A percentile compares a stretch with the other conserved stretches of the same genome.
Conservation (phyloP, 768 basidiomycete species). For the Pisolithus sp. region DNA sequence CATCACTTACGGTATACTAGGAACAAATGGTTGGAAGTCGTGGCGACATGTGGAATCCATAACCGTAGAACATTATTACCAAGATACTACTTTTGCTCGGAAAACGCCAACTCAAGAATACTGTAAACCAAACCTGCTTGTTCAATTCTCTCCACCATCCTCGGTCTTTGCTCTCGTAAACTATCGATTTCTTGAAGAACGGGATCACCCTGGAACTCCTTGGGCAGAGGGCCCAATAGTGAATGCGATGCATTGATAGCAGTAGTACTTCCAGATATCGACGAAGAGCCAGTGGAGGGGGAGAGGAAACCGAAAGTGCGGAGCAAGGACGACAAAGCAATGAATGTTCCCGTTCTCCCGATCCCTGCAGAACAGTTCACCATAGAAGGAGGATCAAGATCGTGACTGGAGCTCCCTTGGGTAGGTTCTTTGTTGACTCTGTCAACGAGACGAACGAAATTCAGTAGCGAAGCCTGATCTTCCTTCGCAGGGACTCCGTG, state of each 20-base stretch:
- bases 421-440: constrained; percentile 45
- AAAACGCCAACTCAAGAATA: constrained; percentile 34
- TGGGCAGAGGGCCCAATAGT: constrained; percentile 53
- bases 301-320: constrained; percentile 48
- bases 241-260: constrained; percentile 34
- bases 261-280: constrained; percentile 17
- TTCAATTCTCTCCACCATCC: constrained; percentile 73
- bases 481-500: constrained; percentile 67
- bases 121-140: constrained; percentile 64
- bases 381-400: constrained; percentile 71
- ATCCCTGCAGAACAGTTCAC: constrained; percentile 85
- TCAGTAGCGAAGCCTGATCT: constrained; percentile 53
- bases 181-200: constrained; percentile 70
- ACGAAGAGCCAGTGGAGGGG: constrained; percentile 15
- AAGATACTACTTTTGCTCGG: constrained; percentile 4
- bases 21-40: too few species aligned
- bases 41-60: too few species aligned
- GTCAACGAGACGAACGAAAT: constrained; percentile 63
- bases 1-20: too few species aligned
- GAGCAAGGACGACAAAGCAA: constrained; percentile 73
- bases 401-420: constrained; percentile 19
- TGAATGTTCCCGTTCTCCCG: constrained; percentile 83
- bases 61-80: neutral
- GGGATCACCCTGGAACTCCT: constrained; percentile 43
- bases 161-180: constrained; percentile 71